Percentiles rank a stretch among this genome's conserved stretches.
These are phyloP conservation scores for Chlorella sp. DNA, from an alignment of 139 green algal species.

Conservation along the genomic window DNA sequence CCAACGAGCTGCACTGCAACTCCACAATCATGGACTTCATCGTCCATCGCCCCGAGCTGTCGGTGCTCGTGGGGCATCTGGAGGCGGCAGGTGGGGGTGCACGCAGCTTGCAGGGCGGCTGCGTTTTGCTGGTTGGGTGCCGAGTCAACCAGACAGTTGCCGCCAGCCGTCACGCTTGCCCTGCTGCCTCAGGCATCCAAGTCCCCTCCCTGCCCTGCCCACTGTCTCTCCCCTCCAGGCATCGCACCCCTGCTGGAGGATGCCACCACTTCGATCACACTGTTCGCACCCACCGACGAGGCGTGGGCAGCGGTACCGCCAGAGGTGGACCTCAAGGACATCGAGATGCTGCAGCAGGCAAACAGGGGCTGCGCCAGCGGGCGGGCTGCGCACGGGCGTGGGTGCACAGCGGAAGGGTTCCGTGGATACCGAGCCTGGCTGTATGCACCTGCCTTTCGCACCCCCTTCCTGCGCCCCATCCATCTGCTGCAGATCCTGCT, in stretches of 20 bases:
- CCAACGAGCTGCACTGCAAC: background rate
- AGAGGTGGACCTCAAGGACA: background rate
- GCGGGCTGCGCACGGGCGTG: too few species aligned
- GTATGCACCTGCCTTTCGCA: too few species aligned
- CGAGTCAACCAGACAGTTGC: too few species aligned
- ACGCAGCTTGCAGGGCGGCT: background rate
- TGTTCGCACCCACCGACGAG: slow-evolving; percentile 12
- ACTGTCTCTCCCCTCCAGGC: background rate
- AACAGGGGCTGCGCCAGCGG: too few species aligned
- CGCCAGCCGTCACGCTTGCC: too few species aligned
- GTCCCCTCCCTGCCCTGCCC: too few species aligned
- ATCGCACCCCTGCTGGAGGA: slow-evolving; percentile 8
- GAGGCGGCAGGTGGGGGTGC: background rate
- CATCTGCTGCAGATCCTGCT: too few species aligned
- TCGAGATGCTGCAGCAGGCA: slow-evolving; percentile 2
- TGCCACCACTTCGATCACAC: background rate
- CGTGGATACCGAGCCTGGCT: too few species aligned
- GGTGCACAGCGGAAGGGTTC: too few species aligned
- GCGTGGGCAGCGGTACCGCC: background rate
- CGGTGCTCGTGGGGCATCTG: background rate
- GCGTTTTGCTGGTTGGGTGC: too few species aligned
- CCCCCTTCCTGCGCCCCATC: too few species aligned
- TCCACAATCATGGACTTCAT: background rate
- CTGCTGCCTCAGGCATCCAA: too few species aligned
- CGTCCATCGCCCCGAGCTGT: background rate